Conservation (phyloP, 805 yeast genomes). For the Yamadazyma sp. region DNA sequence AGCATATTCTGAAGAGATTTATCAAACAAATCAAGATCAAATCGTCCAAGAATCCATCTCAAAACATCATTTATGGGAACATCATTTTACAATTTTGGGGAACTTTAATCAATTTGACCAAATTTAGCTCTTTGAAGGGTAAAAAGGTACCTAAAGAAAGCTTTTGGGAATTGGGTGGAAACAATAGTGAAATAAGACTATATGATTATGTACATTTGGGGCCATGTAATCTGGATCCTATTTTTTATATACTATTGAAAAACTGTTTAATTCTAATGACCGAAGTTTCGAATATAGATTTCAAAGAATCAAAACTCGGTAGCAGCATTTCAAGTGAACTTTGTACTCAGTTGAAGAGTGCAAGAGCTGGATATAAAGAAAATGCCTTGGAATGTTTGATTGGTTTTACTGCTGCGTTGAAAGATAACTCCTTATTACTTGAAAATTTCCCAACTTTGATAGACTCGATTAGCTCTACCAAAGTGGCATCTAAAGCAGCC, state of each 20-base stretch:
- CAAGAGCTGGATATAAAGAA: conserved; percentile 16
- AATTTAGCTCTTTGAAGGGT: conserved; percentile 16
- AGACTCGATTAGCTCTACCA: not conserved
- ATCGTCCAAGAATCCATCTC: conserved; percentile 20
- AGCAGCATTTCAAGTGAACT: conserved; percentile 13
- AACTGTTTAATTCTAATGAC: conserved; percentile 17
- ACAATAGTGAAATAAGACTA: conserved; percentile 39
- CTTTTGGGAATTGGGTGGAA: conserved; percentile 53
- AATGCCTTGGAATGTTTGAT: conserved; percentile 19
- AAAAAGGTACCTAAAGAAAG: conserved; percentile 38
- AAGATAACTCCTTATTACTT: conserved; percentile 12
- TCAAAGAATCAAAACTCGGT: conserved; percentile 2
- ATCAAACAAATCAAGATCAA: conserved; percentile 42
- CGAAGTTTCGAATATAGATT: conserved; percentile 3
- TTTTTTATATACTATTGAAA: conserved; percentile 39
- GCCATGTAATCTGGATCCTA: conserved; percentile 49
- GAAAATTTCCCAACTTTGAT: conserved; percentile 2
- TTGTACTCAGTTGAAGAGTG: conserved; percentile 14
- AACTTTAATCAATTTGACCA: conserved; percentile 41
- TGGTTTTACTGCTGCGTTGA: conserved; percentile 1
- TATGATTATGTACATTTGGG: conserved; percentile 49
- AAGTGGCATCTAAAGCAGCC: not conserved
- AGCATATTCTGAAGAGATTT: conserved; percentile 42
- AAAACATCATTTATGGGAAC: conserved; percentile 42
- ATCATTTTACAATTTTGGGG: conserved; percentile 48